Percentiles rank a stretch among this genome's conserved stretches.
phyloP scores from a whole-genome alignment of 495 filamentous ascomycete species.

The Penicillium odoratum region DNA sequence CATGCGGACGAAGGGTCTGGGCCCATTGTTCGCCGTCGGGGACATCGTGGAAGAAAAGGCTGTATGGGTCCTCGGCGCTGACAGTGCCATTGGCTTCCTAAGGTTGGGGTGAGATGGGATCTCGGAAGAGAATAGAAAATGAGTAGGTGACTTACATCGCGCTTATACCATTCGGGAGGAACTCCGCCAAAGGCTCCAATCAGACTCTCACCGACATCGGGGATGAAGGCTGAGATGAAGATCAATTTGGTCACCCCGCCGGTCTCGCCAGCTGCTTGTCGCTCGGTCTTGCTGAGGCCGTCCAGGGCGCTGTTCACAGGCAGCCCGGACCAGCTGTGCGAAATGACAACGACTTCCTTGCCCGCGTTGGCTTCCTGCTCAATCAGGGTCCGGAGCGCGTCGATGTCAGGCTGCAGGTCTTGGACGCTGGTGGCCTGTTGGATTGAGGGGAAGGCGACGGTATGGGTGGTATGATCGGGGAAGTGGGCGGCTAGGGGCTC shows the following conservation, averaged over 20 bases:
- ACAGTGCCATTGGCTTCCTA: conserved; percentile 32
- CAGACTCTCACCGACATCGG: conserved; percentile 37
- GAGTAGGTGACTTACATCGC: conserved; percentile 30
- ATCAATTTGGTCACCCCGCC: conserved; percentile 48
- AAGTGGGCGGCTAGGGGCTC: conserved; percentile 28
- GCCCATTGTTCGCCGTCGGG: conserved; percentile 37
- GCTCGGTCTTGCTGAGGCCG: conserved; percentile 40
- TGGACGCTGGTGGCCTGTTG: conserved; percentile 25
- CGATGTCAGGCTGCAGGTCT: conserved; percentile 35
- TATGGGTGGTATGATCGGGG: conserved; percentile 23
- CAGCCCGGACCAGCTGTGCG: conserved; percentile 52
- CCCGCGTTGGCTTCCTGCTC: conserved; percentile 28
- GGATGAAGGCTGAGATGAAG: conserved; percentile 46
- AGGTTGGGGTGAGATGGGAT: not conserved
- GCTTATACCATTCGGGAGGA: conserved; percentile 36
- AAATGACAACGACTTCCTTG: conserved; percentile 37
- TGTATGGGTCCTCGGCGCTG: conserved; percentile 26
- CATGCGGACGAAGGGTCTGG: conserved; percentile 31
- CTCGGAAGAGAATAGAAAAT: not conserved
- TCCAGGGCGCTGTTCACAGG: conserved; percentile 50
- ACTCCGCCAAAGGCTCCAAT: conserved; percentile 36
- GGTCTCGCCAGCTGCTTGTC: conserved; percentile 29
- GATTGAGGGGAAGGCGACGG: conserved; percentile 35
- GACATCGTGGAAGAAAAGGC: conserved; percentile 40
- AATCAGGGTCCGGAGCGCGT: conserved; percentile 26